Base-by-base conservation (phyloP, 1,284 basidiomycete genomes). In the Gastroboletus turbinatus region DNA sequence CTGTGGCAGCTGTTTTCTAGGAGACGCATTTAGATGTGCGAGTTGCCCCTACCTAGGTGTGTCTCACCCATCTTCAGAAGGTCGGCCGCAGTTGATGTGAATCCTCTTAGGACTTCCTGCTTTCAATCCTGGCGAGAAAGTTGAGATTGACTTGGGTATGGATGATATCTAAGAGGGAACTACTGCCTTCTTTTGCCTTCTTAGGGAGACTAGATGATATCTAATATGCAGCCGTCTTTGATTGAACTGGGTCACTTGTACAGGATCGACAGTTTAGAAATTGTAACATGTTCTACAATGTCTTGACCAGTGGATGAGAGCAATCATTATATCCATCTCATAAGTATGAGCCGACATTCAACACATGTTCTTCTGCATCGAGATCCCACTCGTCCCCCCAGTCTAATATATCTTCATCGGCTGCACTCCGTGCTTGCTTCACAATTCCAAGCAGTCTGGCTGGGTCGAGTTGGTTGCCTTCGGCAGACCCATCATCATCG, bases 81-180 rank as follows among this genome's bases (percentile, higher is more conserved):
- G 29, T 36, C 43, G 30, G 6, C 40, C 29, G 50, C 59, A 39
- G 55, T 52, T 58, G 30, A 63, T 35, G 51, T 36, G 27, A 40
- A 32, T 11, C 3, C 23, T 14, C 46, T 54, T 30, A 88, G 95
- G 96, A 62, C 82, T 99, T 45, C 97, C 97, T 49, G 94, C 96
- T 5, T 99, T 99, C 78, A 93, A 97, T 75, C 96, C 97, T 1
- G 97, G 97, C 53, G 94, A 98, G 79, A 96, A 97, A 78, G 94
- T 98, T 42, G 88, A 95, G 78, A 90, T 91, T 70, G 84, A 87
- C 69, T 81, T 94, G 60, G 84, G 81, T 53, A 90, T 90, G 84
- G 94, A 96, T 72, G 94, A 96, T 72, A 84, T 95, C 62, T 95
- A 73, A 76, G 50, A 44, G 29, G 44, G 27, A 44, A 25, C 29